Conservation (phyloP, 73 alveolate genomes). For the Paraurostyla sp. region DNA sequence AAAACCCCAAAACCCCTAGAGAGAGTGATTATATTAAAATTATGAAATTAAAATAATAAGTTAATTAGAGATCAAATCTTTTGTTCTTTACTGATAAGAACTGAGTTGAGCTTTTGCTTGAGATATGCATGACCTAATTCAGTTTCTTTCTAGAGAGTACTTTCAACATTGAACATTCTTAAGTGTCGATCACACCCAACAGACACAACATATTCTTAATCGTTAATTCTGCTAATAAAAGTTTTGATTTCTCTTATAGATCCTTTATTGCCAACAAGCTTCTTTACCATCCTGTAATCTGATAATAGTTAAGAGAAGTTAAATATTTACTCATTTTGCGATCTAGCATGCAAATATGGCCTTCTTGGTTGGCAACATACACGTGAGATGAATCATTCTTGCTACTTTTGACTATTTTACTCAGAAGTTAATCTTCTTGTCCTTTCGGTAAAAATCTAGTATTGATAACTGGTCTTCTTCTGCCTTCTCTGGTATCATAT, state of each 20-base stretch:
- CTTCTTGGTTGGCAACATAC: constrained; percentile 67
- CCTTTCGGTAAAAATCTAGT: constrained; percentile 21
- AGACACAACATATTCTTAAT: constrained; percentile 57
- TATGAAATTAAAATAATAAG: too few relatives aligned
- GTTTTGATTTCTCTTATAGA: constrained; percentile 51
- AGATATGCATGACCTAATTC: constrained; percentile 58
- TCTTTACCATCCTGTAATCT: constrained; percentile 60
- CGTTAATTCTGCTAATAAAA: not conserved
- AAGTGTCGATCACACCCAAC: constrained; percentile 74
- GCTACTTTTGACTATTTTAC: not conserved
- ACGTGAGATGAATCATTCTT: constrained; percentile 13
- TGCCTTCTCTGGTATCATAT: constrained; percentile 51
- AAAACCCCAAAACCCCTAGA: too few relatives aligned
- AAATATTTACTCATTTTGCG: constrained; percentile 49
- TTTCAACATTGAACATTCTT: constrained; percentile 58
- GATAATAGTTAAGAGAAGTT: not conserved
- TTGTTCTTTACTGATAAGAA: constrained; percentile 18
- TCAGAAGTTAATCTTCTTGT: not conserved
- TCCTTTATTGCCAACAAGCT: constrained; percentile 63
- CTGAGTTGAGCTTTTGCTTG: constrained; percentile 63
- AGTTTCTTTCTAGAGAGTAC: not conserved
- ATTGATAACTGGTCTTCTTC: constrained; percentile 27
- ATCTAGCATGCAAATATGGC: constrained; percentile 64
- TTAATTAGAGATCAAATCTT: constrained; percentile 10
- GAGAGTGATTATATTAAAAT: too few relatives aligned